These are phyloP conservation scores for Cyathus olla DNA, from an alignment of 1,284 basidiomycete species.

Conservation along the genomic window DNA sequence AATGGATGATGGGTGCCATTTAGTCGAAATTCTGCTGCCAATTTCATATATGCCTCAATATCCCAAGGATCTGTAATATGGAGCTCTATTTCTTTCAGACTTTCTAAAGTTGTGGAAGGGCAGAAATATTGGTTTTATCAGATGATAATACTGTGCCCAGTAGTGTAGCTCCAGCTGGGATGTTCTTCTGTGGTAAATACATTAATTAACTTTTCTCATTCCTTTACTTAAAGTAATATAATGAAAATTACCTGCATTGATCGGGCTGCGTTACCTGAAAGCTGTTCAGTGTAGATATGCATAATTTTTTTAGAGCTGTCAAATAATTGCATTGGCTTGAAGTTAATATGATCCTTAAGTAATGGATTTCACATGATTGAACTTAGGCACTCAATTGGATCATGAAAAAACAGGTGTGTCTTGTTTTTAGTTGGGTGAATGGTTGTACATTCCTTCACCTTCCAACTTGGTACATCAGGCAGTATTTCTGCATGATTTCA, in stretches of 20 bases:
- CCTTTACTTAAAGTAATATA: too few species aligned
- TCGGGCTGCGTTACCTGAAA: conserved; percentile 37
- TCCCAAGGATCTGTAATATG: conserved; percentile 15
- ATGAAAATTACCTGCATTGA: conserved; percentile 34
- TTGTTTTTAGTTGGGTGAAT: conserved; percentile 23
- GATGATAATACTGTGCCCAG: conserved; percentile 39
- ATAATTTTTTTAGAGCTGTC: conserved; percentile 16
- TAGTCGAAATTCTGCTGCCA: conserved; percentile 17
- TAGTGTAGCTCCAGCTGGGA: conserved; percentile 39
- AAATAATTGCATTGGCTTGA: conserved; percentile 26
- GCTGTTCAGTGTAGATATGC: conserved; percentile 36
- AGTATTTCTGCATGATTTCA: conserved; percentile 28
- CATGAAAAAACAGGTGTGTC: conserved; percentile 28
- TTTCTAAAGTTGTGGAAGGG: conserved; percentile 22
- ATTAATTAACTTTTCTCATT: neutral
- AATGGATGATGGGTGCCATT: conserved; percentile 39
- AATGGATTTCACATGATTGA: conserved; percentile 25
- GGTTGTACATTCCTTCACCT: conserved; percentile 11
- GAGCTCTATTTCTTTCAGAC: conserved; percentile 13
- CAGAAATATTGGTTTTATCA: conserved; percentile 44
- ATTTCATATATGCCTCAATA: conserved; percentile 20
- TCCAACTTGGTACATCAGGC: conserved; percentile 33
- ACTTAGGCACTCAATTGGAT: conserved; percentile 33
- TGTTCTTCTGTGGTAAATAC: conserved; percentile 22
- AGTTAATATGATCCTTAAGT: conserved; percentile 21